Conservation (phyloP, 805 yeast genomes). For the Maudiozyma serrabonitensis region DNA sequence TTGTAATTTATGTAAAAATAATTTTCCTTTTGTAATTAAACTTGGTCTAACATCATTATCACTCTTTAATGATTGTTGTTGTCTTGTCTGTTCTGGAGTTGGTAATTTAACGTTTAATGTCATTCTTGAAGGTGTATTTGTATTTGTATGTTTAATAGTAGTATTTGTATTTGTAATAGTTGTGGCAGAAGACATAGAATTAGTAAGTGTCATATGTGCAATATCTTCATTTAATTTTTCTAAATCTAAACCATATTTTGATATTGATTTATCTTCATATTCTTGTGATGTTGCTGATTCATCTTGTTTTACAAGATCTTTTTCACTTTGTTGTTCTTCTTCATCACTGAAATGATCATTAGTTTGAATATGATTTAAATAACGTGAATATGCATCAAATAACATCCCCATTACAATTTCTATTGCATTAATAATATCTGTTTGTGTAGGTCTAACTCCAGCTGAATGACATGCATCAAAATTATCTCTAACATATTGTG, state of each 20-base stretch:
- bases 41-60: neutral
- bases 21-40: neutral
- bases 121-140: neutral
- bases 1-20: neutral
- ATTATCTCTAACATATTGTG: constrained; percentile 14
- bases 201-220: neutral
- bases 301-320: neutral
- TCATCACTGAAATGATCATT: neutral
- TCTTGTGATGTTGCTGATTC: neutral
- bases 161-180: neutral
- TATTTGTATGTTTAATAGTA: neutral
- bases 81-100: neutral
- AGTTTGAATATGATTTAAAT: constrained; percentile 3
- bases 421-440: constrained; percentile 16
- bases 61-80: neutral
- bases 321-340: neutral
- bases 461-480: constrained; percentile 14
- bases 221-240: neutral
- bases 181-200: neutral
- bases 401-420: constrained; percentile 19
- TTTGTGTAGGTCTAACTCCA: constrained; percentile 12
- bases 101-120: neutral
- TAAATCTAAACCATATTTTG: neutral
- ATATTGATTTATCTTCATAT: neutral
- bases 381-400: constrained; percentile 20